Evolutionary conservation across 2,329 filamentous ascomycete species (phyloP).

Genomic region (Stromatinia cepivora): DNA sequence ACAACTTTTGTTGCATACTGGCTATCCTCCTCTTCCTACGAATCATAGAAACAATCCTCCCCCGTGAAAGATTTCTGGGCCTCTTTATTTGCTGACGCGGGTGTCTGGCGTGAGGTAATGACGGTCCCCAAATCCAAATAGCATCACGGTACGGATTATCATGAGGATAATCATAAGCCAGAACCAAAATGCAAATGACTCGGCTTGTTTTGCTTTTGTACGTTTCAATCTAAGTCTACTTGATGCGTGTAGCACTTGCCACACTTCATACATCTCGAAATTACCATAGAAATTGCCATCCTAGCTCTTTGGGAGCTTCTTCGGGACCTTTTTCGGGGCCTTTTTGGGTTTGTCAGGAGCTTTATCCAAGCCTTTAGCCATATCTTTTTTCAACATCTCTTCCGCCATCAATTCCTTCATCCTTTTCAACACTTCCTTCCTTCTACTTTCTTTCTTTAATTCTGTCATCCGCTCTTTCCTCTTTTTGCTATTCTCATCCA

Average conservation of each 20-base stretch:
- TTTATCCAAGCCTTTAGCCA: neutral
- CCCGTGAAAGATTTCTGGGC: slow-evolving; percentile 28
- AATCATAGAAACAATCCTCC: slow-evolving; percentile 30
- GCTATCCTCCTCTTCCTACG: slow-evolving; percentile 29
- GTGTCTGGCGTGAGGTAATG: slow-evolving; percentile 32
- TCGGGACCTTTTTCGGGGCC: neutral
- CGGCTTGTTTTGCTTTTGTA: too few relatives aligned
- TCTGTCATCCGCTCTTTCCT: neutral
- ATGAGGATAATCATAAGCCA: too few relatives aligned
- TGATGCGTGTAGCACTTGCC: too few relatives aligned
- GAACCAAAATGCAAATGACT: too few relatives aligned
- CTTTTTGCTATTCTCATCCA: neutral
- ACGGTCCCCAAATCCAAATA: slow-evolving; percentile 30
- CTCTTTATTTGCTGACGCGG: slow-evolving; percentile 28
- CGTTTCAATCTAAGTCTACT: too few relatives aligned
- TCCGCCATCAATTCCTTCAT: neutral
- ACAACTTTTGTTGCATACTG: slow-evolving; percentile 30
- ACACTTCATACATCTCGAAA: neutral
- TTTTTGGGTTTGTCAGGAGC: neutral
- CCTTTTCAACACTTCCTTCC: neutral
- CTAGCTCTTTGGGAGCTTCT: neutral
- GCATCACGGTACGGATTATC: too few relatives aligned
- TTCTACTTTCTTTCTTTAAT: neutral
- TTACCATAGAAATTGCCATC: too few relatives aligned
- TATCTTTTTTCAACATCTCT: neutral